Evolutionary conservation across 805 yeast species (phyloP).

Genomic region (Hagleromyces aurorensis): DNA sequence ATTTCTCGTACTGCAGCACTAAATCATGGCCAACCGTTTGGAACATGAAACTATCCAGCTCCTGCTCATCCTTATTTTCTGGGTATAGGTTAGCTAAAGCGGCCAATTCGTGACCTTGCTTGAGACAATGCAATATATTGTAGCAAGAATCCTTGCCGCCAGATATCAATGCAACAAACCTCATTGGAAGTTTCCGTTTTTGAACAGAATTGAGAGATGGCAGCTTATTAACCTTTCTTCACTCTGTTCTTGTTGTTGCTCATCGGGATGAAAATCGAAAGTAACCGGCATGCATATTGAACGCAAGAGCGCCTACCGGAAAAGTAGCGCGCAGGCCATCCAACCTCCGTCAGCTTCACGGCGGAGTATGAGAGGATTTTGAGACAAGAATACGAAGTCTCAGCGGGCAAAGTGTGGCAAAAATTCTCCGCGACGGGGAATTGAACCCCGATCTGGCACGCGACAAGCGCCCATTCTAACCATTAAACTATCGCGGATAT

Average conservation of each 20-base stretch:
- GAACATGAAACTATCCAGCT: conserved; percentile 91
- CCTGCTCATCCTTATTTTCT: conserved; percentile 41
- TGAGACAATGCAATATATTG: conserved; percentile 78
- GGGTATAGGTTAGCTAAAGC: conserved; percentile 86
- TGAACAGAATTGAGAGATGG: conserved; percentile 1
- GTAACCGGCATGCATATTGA: no score
- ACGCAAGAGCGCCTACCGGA: no score
- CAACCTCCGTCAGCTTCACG: background rate
- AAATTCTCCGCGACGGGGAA: conserved; percentile 24
- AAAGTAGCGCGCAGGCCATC: background rate
- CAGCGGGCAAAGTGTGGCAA: background rate
- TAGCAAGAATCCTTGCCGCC: conserved; percentile 97
- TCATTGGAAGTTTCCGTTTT: conserved; percentile 44
- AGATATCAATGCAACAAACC: conserved; percentile 82
- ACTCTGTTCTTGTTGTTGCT: no score
- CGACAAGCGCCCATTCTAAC: conserved; percentile 25
- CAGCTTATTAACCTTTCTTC: no score
- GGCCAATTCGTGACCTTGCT: conserved; percentile 74
- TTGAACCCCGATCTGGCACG: conserved; percentile 26
- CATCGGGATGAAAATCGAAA: no score
- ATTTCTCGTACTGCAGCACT: conserved; percentile 53
- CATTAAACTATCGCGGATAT: conserved; percentile 21
- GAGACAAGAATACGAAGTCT: background rate
- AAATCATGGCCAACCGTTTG: conserved; percentile 94
- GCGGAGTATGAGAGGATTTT: background rate